Evolutionary conservation across 495 filamentous ascomycete genomes (phyloP), one percentile per base, ranked within the genome.

Genomic region (Penicillium coffeae): DNA sequence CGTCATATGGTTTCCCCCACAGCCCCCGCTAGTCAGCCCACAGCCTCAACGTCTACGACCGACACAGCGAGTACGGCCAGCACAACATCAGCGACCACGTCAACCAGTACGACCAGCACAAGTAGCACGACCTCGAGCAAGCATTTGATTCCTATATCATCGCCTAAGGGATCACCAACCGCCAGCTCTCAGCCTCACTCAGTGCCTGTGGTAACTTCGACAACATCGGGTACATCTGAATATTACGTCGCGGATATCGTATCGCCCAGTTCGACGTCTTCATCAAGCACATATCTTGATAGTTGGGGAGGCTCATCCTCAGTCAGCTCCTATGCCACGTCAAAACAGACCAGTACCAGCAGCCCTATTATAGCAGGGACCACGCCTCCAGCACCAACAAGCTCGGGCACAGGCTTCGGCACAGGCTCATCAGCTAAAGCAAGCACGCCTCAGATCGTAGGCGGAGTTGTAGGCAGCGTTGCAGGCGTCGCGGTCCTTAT

Each of bases 381-480:
- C 13, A 36, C 35, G 8, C 40, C 45, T 20, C 51, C 60, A 9
- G 47, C 52, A 12, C 54, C 56, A 5, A 50, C 55, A 12, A 57
- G 58, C 12, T 57, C 36, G 12, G 41, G 44, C 14, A 32, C 59
- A 21, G 42, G 47, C 37, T 37, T 47, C 12, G 16, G 56, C 13
- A 50, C 66, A 8, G 48, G 56, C 8, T 51, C 57, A 22, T 65
- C 20, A 50, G 52, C 8, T 51, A 48, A 27, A 44, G 48, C 19
- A 41, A 58, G 48, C 14, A 73, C 68, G 8, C 48, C 62, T 12
- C 59, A 64, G 20, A 65, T 88, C 18, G 80, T 84, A 6, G 85
- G 85, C 14, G 79, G 85, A 21, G 81, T 88, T 9, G 70, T 87
- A 7, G 85, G 85, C 18, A 77, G 81, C 32, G 66, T 87, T 33